These are phyloP conservation scores for Dryas octopetala DNA, from an alignment of 306 rosid species.

Conservation along the genomic window DNA sequence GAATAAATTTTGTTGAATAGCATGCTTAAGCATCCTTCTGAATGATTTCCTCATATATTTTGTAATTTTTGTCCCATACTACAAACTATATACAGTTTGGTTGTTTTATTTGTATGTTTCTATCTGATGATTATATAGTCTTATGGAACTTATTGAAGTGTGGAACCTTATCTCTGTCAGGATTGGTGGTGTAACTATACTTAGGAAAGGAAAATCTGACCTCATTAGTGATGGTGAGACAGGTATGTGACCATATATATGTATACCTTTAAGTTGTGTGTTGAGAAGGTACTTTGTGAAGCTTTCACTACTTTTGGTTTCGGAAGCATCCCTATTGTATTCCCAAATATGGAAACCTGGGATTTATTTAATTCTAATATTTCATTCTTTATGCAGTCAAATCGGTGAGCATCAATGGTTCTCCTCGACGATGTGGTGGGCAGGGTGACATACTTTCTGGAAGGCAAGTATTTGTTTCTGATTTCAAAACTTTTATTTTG, in stretches of 20 bases:
- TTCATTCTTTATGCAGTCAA: conserved; percentile 46
- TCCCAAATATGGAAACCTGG: conserved; percentile 6
- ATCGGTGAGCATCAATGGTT: conserved; percentile 78
- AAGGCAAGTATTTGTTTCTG: conserved; percentile 56
- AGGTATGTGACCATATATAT: conserved; percentile 41
- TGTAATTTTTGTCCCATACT: neutral
- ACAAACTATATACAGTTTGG: neutral
- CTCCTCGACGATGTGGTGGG: conserved; percentile 93
- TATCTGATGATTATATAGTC: neutral
- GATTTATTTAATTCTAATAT: conserved; percentile 2
- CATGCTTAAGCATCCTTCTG: neutral
- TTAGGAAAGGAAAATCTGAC: conserved; percentile 77
- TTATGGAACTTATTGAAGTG: conserved; percentile 23
- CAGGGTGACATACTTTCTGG: conserved; percentile 98
- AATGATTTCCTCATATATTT: neutral
- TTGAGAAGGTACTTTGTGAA: neutral
- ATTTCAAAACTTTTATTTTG: neutral
- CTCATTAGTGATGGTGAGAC: conserved; percentile 78
- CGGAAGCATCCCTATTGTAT: neutral
- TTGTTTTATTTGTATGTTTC: neutral
- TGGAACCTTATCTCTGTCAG: conserved; percentile 49
- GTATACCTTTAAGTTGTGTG: conserved; percentile 4
- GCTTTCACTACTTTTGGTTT: neutral
- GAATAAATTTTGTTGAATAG: neutral
- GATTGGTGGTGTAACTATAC: conserved; percentile 81